phyloP scores from a whole-genome alignment of 73 alveolate species.

The Paramecium bursaria region DNA sequence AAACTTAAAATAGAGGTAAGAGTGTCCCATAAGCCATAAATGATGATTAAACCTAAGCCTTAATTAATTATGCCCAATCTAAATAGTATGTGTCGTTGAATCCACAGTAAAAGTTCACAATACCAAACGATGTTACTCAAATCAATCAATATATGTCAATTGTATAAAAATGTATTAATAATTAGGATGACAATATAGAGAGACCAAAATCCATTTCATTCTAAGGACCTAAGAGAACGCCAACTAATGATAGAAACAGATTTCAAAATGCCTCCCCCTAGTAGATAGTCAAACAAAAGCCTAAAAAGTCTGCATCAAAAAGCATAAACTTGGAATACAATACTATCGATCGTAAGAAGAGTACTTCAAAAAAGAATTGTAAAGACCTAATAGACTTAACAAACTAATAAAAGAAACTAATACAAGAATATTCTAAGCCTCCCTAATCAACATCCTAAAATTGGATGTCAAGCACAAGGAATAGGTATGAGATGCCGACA shows the following conservation, averaged over 20 bases:
- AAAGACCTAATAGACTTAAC: slow-evolving; percentile 42
- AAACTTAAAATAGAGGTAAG: slow-evolving; percentile 55
- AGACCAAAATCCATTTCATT: slow-evolving; percentile 53
- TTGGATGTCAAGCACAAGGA: slow-evolving; percentile 7
- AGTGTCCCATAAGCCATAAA: slow-evolving; percentile 58
- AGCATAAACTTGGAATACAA: too few species aligned
- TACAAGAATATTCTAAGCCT: slow-evolving; percentile 18
- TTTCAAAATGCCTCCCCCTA: too few species aligned
- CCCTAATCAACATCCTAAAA: too few species aligned
- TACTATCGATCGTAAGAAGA: slow-evolving; percentile 46
- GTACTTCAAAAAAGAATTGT: neutral
- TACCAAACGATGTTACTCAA: slow-evolving; percentile 36
- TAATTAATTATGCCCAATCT: slow-evolving; percentile 41
- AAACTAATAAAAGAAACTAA: slow-evolving; percentile 31
- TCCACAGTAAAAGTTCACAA: slow-evolving; percentile 51
- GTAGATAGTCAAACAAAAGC: too few species aligned
- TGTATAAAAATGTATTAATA: too few species aligned
- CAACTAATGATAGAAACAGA: too few species aligned
- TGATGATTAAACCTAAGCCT: slow-evolving; percentile 56
- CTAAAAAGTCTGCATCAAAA: too few species aligned
- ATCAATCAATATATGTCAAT: neutral
- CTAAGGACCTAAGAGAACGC: slow-evolving; percentile 29
- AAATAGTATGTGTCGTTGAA: slow-evolving; percentile 9
- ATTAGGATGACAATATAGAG: slow-evolving; percentile 17
- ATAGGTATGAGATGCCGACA: slow-evolving; percentile 50